Evolutionary conservation across 495 filamentous ascomycete species (phyloP).

Genomic region (Penicillium macrosclerotiorum): DNA sequence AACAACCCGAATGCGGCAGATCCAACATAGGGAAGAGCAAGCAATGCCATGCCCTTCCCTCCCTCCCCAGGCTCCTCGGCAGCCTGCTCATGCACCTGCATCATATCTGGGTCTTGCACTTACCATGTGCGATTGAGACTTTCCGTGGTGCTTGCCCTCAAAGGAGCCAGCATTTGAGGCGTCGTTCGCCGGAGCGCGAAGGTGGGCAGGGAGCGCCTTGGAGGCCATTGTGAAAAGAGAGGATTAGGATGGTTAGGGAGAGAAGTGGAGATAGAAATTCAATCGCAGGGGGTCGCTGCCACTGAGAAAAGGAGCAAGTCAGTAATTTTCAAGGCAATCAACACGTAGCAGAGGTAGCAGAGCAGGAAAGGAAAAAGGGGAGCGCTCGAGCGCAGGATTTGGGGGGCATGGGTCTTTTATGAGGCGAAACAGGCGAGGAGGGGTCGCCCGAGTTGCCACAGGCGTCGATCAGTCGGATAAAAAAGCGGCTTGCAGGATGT

Average conservation of each 20-base stretch:
- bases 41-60: not conserved
- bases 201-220: conserved; percentile 73
- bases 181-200: conserved; percentile 59
- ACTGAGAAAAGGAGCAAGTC: too few species aligned
- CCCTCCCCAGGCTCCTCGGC: too few species aligned
- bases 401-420: conserved; percentile 2
- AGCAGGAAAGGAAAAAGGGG: too few species aligned
- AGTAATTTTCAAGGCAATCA: too few species aligned
- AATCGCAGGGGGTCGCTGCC: too few species aligned
- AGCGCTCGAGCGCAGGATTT: too few species aligned
- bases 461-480: conserved; percentile 26
- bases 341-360: too few species aligned
- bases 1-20: not conserved
- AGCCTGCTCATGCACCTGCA: too few species aligned
- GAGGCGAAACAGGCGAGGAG: conserved; percentile 17
- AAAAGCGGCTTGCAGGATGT: conserved; percentile 19
- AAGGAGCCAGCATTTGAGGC: conserved; percentile 51
- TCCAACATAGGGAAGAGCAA: not conserved
- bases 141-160: conserved; percentile 81
- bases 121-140: conserved; percentile 94
- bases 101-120: conserved; percentile 39
- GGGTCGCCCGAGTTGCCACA: conserved; percentile 33
- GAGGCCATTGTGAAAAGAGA: conserved; percentile 60
- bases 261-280: conserved; percentile 1
- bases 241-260: conserved; percentile 8